A percentile compares a stretch with the other conserved stretches of the same genome.
phyloP scores from a whole-genome alignment of 129 eudicot species.

The Apium graveolens region DNA sequence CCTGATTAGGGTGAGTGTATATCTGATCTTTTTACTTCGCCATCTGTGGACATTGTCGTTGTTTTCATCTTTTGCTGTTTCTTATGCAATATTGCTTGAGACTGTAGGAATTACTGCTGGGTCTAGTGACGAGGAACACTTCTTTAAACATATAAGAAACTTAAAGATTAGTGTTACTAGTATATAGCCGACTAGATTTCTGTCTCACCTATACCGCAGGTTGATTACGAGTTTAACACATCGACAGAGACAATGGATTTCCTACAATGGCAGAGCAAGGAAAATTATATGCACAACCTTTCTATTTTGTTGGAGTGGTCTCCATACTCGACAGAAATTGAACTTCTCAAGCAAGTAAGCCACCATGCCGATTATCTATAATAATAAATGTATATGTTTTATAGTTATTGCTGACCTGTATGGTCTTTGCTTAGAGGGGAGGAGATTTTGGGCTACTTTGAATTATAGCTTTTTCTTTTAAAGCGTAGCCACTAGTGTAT shows the following conservation, averaged over 20 bases:
- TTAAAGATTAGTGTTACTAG: background rate
- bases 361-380: background rate
- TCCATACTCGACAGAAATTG: constrained; percentile 44
- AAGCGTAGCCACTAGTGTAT: background rate
- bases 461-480: background rate
- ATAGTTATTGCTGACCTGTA: background rate
- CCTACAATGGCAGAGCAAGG: constrained; percentile 23
- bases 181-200: background rate
- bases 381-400: background rate
- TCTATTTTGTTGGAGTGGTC: constrained; percentile 56
- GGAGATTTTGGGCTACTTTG: background rate
- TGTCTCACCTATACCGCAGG: constrained; percentile 23
- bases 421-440: background rate
- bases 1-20: background rate
- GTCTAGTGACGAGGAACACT: background rate
- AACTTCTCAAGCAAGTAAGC: constrained; percentile 47
- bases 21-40: background rate
- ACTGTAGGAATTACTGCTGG: background rate
- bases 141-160: background rate
- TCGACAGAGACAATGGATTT: constrained; percentile 29
- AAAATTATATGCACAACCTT: constrained; percentile 28
- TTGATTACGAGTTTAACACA: constrained; percentile 34
- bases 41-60: background rate
- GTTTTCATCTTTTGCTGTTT: background rate
- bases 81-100: background rate